Conservation (phyloP, 2,329 filamentous ascomycete genomes). For the Stemphylium vesicarium region DNA sequence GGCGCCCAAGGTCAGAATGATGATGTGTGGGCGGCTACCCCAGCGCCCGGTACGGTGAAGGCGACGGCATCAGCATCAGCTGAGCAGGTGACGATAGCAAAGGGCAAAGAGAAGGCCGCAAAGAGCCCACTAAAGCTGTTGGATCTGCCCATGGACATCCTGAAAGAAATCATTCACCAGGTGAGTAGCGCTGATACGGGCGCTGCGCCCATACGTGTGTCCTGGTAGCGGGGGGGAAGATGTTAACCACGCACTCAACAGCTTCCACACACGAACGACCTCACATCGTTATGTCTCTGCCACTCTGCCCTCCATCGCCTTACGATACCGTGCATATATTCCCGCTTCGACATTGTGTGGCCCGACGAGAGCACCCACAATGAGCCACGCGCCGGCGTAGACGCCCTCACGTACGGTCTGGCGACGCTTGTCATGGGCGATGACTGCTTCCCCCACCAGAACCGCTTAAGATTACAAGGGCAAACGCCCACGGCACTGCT, state of each 20-base stretch:
- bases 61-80: conserved; percentile 18
- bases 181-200: conserved; percentile 51
- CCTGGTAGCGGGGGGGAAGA: background rate
- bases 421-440: conserved; percentile 79
- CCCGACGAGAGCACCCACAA: conserved; percentile 71
- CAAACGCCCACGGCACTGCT: conserved; percentile 8
- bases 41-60: conserved; percentile 11
- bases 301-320: conserved; percentile 79
- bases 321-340: conserved; percentile 80
- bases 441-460: conserved; percentile 63
- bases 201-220: background rate
- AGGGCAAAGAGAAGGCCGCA: conserved; percentile 55
- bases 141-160: conserved; percentile 77
- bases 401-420: conserved; percentile 82
- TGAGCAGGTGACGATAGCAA: conserved; percentile 53
- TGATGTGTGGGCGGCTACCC: conserved; percentile 16
- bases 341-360: conserved; percentile 88
- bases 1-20: conserved; percentile 21
- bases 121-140: conserved; percentile 68
- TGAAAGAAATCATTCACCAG: conserved; percentile 81
- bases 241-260: conserved; percentile 46
- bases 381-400: conserved; percentile 74
- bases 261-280: conserved; percentile 82
- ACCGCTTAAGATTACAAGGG: conserved; percentile 35
- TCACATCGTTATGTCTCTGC: conserved; percentile 77